phyloP scores from a whole-genome alignment of 2,329 filamentous ascomycete genomes.

The Clonostachys byssicola region DNA sequence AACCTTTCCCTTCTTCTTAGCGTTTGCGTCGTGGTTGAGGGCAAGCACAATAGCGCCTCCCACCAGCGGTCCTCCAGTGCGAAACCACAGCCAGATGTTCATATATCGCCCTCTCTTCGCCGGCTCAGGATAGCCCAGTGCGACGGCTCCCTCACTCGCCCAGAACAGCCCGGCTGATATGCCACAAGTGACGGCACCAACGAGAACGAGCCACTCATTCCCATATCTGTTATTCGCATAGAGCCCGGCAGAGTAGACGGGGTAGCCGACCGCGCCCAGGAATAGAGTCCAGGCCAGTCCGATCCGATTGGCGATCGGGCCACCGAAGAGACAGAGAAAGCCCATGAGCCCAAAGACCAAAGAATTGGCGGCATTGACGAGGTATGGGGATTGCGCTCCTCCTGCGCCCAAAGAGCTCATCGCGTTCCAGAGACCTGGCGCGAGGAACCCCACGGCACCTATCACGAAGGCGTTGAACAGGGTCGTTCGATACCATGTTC shows the following conservation, averaged over 20 bases:
- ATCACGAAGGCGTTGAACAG: slow-evolving; percentile 29
- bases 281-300: slow-evolving; percentile 24
- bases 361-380: slow-evolving; percentile 52
- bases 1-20: neutral
- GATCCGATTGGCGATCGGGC: slow-evolving; percentile 12
- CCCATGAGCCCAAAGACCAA: slow-evolving; percentile 42
- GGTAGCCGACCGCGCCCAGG: slow-evolving; percentile 38
- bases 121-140: slow-evolving; percentile 14
- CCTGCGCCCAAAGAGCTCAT: slow-evolving; percentile 4
- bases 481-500: slow-evolving; percentile 13
- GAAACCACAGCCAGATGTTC: slow-evolving; percentile 37
- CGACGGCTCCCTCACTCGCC: slow-evolving; percentile 12
- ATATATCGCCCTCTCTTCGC: slow-evolving; percentile 5
- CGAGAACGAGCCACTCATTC: slow-evolving; percentile 28
- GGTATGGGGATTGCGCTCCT: slow-evolving; percentile 4
- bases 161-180: slow-evolving; percentile 24
- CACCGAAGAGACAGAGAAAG: slow-evolving; percentile 46
- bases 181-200: slow-evolving; percentile 31
- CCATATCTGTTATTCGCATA: slow-evolving; percentile 44
- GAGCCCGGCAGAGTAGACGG: slow-evolving; percentile 36
- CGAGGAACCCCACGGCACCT: slow-evolving; percentile 41
- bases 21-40: slow-evolving; percentile 28
- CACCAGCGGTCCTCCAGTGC: slow-evolving; percentile 36
- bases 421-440: slow-evolving; percentile 34
- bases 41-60: slow-evolving; percentile 41